These are phyloP conservation scores for Starmerella powellii DNA, from an alignment of 805 yeast genomes.

Conservation along the genomic window DNA sequence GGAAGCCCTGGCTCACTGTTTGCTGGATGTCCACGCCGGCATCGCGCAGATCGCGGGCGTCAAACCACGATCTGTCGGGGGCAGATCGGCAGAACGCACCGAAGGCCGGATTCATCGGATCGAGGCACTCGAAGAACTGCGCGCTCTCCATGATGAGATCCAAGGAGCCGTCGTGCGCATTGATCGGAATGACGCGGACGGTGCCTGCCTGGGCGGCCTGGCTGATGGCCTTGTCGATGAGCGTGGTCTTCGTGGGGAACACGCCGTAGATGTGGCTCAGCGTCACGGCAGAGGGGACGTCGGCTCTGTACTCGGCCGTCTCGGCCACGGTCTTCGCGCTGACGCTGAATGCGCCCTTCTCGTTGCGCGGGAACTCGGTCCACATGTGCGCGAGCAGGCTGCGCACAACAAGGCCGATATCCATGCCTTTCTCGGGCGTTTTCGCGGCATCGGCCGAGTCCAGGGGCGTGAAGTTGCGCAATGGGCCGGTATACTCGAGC, in stretches of 20 bases:
- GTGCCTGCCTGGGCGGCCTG: conserved; percentile 21
- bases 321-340: conserved; percentile 23
- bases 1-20: conserved; percentile 26
- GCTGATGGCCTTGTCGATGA: conserved; percentile 29
- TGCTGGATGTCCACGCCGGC: conserved; percentile 17
- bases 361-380: conserved; percentile 27
- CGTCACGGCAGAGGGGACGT: conserved; percentile 28
- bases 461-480: conserved; percentile 8
- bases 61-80: conserved; percentile 26
- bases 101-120: conserved; percentile 13
- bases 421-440: conserved; percentile 16
- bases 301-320: conserved; percentile 22
- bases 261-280: conserved; percentile 30
- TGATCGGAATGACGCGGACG: conserved; percentile 25
- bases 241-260: conserved; percentile 28
- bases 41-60: conserved; percentile 21
- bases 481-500: conserved; percentile 15
- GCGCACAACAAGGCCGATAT: conserved; percentile 22
- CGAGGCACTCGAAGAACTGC: conserved; percentile 17
- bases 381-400: conserved; percentile 25
- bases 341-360: conserved; percentile 11
- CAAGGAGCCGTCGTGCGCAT: conserved; percentile 22
- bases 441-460: conserved; percentile 9
- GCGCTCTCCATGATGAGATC: conserved; percentile 27
- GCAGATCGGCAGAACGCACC: conserved; percentile 20